Evolutionary conservation across 805 yeast species (phyloP), one percentile per base, ranked within the genome.

Genomic region (Yarrowia deformans): DNA sequence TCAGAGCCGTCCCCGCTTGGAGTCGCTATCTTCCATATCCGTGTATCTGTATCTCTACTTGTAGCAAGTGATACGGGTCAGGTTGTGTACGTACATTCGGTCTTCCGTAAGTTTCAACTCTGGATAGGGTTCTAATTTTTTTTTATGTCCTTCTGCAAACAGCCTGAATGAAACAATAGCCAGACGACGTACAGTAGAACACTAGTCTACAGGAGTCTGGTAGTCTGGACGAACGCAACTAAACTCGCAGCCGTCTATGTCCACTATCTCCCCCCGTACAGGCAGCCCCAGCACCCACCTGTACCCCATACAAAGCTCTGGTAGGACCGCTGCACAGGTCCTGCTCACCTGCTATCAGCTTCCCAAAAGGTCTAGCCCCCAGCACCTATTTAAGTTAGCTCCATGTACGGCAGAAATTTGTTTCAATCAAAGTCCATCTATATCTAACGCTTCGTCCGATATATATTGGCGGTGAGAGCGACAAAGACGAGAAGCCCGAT

Each of bases 331-430:
- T 40, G 39, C 37, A 39, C 45, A 6, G 42, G 16, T 10, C 16
- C 45, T 14, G 60, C 48, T 29, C 37, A 12, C 63, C 48, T 40
- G 63, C 48, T 56, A 56, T 56, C 63, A 40, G 63, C 63, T 56
- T 56, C 63, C 63, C 63, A 42, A 56, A 56, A 29, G 48, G 63
- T 56, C 63, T 56, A 56, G 63, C 48, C 63, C 29, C 56, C 45
- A 14, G 50, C 56, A 49, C 37, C 10, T 39, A 48, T 43, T 60
- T 32, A 60, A 60, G 66, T 60, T 60, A 60, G 66, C 66, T 60
- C 52, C 52, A 60, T 60, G 66, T 60, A 60, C 52, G 66, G 52
- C 66, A 43, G 52, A 60, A 60, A 60, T 43, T 60, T 60, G 66
- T 60, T 60, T 45, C 52, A 56, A 54, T 54, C 60, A 54, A 54